These are phyloP conservation scores for Tardiomyces digboiensis DNA, from an alignment of 1,139 yeast species.

Conservation along the genomic window DNA sequence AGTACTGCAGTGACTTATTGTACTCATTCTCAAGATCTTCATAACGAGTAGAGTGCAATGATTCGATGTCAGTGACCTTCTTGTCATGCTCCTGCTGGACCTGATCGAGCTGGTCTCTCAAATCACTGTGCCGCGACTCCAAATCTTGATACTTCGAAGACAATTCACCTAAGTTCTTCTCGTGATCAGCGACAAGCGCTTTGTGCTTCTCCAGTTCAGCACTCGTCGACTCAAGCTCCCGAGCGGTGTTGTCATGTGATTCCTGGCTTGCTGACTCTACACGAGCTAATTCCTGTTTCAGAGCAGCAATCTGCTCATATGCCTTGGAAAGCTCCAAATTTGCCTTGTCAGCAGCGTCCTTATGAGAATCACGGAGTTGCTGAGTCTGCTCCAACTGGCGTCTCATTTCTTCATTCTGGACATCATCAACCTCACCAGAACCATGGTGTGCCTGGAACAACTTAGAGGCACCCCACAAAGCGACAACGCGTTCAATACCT, in stretches of 20 bases:
- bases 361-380: conserved; percentile 22
- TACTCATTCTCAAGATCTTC: conserved; percentile 43
- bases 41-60: conserved; percentile 6
- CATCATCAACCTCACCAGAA: background rate
- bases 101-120: conserved; percentile 5
- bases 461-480: conserved; percentile 1
- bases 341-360: conserved; percentile 24
- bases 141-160: conserved; percentile 5
- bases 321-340: conserved; percentile 17
- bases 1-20: conserved; percentile 60
- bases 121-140: conserved; percentile 13
- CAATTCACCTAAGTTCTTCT: conserved; percentile 2
- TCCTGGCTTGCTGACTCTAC: conserved; percentile 7
- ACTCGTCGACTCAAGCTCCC: conserved; percentile 6
- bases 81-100: conserved; percentile 6
- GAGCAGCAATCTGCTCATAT: conserved; percentile 15
- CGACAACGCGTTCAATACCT: background rate
- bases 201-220: background rate
- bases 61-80: conserved; percentile 2
- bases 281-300: conserved; percentile 17
- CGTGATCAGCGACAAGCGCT: background rate
- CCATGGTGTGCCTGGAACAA: background rate
- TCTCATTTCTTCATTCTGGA: conserved; percentile 2
- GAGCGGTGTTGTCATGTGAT: conserved; percentile 3
- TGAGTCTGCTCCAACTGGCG: conserved; percentile 4